Evolutionary conservation across 2,329 filamentous ascomycete species (phyloP).

Genomic region (Dactylellina drechsleri): DNA sequence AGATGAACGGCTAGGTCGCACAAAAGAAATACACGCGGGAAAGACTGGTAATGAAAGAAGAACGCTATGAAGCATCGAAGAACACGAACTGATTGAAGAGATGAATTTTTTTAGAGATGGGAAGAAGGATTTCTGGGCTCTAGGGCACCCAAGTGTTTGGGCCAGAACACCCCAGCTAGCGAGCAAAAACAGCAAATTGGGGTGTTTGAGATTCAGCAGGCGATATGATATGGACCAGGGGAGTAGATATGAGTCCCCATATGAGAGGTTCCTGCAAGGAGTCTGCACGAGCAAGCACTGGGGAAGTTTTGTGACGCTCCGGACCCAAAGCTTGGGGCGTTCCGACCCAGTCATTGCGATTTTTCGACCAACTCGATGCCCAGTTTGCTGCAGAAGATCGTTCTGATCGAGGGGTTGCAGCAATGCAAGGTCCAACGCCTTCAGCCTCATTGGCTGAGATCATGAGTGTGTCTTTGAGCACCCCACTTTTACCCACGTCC

Average conservation of each 20-base stretch:
- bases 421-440: conserved; percentile 22
- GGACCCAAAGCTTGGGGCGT: conserved; percentile 20
- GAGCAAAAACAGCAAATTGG: conserved; percentile 47
- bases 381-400: conserved; percentile 17
- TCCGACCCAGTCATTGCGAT: conserved; percentile 39
- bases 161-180: conserved; percentile 40
- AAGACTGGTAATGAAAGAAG: conserved; percentile 45
- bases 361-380: conserved; percentile 16
- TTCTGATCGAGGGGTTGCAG: conserved; percentile 30
- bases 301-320: conserved; percentile 18
- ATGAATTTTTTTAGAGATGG: conserved; percentile 16
- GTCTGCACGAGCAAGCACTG: conserved; percentile 23
- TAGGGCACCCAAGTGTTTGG: conserved; percentile 31
- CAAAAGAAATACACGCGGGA: conserved; percentile 47
- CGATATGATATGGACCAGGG: conserved; percentile 47
- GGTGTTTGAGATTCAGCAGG: conserved; percentile 48
- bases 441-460: conserved; percentile 32
- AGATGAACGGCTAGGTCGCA: background rate
- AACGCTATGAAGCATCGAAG: conserved; percentile 21
- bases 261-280: conserved; percentile 17
- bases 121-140: conserved; percentile 14
- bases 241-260: conserved; percentile 36
- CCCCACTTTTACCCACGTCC: conserved; percentile 27
- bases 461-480: background rate
- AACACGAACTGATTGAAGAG: conserved; percentile 25